Evolutionary conservation across 2,329 filamentous ascomycete genomes (phyloP), one percentile per base, ranked within the genome.

Genomic region (Penicillium sp.): DNA sequence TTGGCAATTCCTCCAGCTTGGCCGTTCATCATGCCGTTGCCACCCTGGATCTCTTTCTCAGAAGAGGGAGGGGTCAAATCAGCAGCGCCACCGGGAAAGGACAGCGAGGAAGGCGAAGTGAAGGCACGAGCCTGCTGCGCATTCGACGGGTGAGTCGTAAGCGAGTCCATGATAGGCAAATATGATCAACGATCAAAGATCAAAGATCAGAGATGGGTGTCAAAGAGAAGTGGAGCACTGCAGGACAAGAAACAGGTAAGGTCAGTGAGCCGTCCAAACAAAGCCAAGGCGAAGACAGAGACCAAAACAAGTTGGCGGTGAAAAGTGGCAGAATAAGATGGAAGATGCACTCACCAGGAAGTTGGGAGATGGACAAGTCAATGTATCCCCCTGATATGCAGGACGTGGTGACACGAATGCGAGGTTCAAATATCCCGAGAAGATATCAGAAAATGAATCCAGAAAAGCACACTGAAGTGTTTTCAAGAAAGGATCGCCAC

Each of bases 61-160:
- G 85, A 87, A 59, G 86, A 84, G 44, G 91, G 91, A 61, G 91
- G 91, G 57, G 91, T 93, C 74, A 97, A 76, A 73, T 96, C 91
- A 68, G 87, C 87, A 69, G 88, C 87, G 62, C 88, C 91, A 72
- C 90, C 90, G 52, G 93, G 93, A 77, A 96, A 98, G 60, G 93
- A 96, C 67, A 98, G 84, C 68, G 92, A 96, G 64, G 91, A 90
- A 55, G 93, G 90, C 59, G 91, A 92, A 70, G 93, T 96, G 79
- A 98, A 96, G 73, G 90, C 91, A 84, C 95, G 95, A 64, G 95
- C 95, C 85, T 98, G 93, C 66, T 89, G 86, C 70, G 93, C 93
- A 74, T 87, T 98, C 65, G 89, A 85, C 48, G 95, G 95, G 74
- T 98, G 95, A 67, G 93, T 95, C 71, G 91, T 92, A 70, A 96